phyloP scores from a whole-genome alignment of 352 stramenopile species.

The Globisporangium viniferum region DNA sequence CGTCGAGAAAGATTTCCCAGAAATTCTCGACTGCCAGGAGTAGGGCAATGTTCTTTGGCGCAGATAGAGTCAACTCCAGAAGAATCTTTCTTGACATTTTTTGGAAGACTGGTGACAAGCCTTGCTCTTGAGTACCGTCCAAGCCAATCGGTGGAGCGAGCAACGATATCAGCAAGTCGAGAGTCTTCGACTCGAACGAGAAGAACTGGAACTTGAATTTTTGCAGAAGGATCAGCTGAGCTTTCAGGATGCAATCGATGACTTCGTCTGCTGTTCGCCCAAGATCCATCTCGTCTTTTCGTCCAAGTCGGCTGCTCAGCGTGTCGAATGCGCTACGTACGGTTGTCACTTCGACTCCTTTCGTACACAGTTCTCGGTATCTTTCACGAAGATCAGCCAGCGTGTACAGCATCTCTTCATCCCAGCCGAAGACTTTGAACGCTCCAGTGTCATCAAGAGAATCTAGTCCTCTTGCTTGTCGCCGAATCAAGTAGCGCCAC shows the following conservation, averaged over 20 bases:
- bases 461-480: slow-evolving; percentile 40
- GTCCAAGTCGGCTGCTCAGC: slow-evolving; percentile 47
- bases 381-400: slow-evolving; percentile 50
- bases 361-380: slow-evolving; percentile 63
- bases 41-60: slow-evolving; percentile 47
- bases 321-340: slow-evolving; percentile 61
- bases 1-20: slow-evolving; percentile 46
- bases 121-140: slow-evolving; percentile 17
- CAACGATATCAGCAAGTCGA: slow-evolving; percentile 48
- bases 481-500: slow-evolving; percentile 53
- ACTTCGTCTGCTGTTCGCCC: slow-evolving; percentile 64
- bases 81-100: slow-evolving; percentile 22
- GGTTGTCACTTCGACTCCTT: slow-evolving; percentile 38
- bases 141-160: slow-evolving; percentile 18
- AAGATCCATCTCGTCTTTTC: slow-evolving; percentile 44
- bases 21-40: slow-evolving; percentile 42
- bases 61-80: slow-evolving; percentile 35
- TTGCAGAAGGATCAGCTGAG: slow-evolving; percentile 59
- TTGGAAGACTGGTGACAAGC: slow-evolving; percentile 22
- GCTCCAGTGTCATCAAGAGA: slow-evolving; percentile 48
- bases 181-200: slow-evolving; percentile 65
- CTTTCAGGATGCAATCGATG: slow-evolving; percentile 66
- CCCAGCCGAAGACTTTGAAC: slow-evolving; percentile 72
- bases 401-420: slow-evolving; percentile 36
- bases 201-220: slow-evolving; percentile 81